Percentiles rank a stretch among this genome's conserved stretches.
Conservation (phyloP, 805 yeast species). For the Komagataella phaffii region DNA sequence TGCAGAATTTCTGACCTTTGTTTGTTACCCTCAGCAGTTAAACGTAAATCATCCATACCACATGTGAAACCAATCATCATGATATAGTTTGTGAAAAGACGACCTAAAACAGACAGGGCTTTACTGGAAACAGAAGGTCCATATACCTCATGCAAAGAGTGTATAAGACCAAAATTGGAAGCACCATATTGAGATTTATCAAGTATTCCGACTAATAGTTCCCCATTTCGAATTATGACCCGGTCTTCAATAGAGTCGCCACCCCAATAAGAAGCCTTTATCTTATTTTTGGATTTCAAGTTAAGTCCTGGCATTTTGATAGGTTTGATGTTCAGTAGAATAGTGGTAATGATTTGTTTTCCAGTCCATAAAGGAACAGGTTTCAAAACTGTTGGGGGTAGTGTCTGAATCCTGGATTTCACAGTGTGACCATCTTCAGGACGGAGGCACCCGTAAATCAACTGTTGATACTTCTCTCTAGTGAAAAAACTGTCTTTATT, state of each 20-base stretch:
- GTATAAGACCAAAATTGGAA: constrained; percentile 91
- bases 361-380: constrained; percentile 97
- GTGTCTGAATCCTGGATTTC: constrained; percentile 48
- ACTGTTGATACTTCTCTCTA: constrained; percentile 85
- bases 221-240: constrained; percentile 80
- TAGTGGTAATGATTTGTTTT: constrained; percentile 90
- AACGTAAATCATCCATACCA: constrained; percentile 98
- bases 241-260: constrained; percentile 70
- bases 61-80: constrained; percentile 92
- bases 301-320: constrained; percentile 84
- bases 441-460: constrained; percentile 84
- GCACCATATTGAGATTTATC: constrained; percentile 99
- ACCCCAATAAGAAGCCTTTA: constrained; percentile 94
- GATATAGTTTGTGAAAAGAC: constrained; percentile 88
- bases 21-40: constrained; percentile 80
- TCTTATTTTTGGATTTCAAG: constrained; percentile 69
- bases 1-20: constrained; percentile 79
- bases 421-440: constrained; percentile 96
- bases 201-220: constrained; percentile 78
- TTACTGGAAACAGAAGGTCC: constrained; percentile 88
- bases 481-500: constrained; percentile 85
- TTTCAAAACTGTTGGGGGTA: constrained; percentile 81
- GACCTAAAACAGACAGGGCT: constrained; percentile 81
- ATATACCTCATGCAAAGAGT: constrained; percentile 90
- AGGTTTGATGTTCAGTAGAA: constrained; percentile 80